Conservation (phyloP, 2,329 filamentous ascomycete species). For the Pseudodiploospora longispora region DNA sequence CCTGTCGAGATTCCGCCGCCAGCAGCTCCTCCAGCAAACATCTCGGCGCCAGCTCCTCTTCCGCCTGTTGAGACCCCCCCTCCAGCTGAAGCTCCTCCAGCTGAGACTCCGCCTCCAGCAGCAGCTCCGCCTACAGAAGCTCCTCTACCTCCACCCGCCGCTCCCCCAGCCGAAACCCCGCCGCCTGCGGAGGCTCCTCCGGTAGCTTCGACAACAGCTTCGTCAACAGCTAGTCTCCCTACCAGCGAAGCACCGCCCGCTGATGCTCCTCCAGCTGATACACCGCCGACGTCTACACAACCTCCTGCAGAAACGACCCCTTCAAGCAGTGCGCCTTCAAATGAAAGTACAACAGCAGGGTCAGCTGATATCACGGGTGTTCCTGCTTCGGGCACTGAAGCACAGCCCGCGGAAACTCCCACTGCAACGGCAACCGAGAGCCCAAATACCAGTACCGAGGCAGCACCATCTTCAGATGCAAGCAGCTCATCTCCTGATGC, state of each 20-base stretch:
- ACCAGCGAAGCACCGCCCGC: background rate
- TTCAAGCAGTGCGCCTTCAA: background rate
- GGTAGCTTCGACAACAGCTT: background rate
- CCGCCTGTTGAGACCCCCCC: constrained; percentile 4
- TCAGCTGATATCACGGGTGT: no score
- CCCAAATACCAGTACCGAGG: no score
- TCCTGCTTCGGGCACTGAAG: no score
- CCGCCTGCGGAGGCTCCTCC: background rate
- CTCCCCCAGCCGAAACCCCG: background rate
- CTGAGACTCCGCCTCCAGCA: constrained; percentile 3
- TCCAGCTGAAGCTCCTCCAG: constrained; percentile 8
- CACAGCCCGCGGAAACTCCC: no score
- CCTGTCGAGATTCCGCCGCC: background rate
- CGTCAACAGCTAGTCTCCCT: background rate
- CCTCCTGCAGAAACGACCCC: constrained; percentile 4
- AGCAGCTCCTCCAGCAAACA: constrained; percentile 4
- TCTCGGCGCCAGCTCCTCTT: background rate
- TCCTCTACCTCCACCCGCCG: constrained; percentile 7
- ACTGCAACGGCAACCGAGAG: no score
- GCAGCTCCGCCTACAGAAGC: background rate
- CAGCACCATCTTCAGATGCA: background rate
- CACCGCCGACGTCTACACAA: constrained; percentile 1
- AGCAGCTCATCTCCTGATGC: background rate
- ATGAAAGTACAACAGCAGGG: background rate
- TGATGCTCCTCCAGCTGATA: constrained; percentile 6